Evolutionary conservation across 148 eudicot species (phyloP).

Genomic region (Rhododendron mucronatum): DNA sequence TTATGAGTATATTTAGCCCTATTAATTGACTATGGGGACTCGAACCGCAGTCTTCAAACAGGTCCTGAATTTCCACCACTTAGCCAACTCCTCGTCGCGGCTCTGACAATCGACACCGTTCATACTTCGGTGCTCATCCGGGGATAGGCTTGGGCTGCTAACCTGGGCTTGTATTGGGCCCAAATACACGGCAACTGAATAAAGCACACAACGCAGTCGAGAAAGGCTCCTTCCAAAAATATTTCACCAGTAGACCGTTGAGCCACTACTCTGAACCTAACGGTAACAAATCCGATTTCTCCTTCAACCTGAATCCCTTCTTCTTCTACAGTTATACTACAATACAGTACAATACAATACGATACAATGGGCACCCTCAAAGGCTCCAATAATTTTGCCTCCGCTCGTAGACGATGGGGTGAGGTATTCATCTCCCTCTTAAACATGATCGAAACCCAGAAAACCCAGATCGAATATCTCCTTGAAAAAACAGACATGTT

Average conservation of each 20-base stretch:
- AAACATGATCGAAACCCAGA: slow-evolving; percentile 25
- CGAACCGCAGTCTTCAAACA: too few relatives aligned
- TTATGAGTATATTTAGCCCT: too few relatives aligned
- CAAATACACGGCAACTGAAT: neutral
- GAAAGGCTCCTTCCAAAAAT: neutral
- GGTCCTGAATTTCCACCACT: too few relatives aligned
- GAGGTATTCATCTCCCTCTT: slow-evolving; percentile 33
- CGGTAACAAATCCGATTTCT: neutral
- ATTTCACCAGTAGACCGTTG: neutral
- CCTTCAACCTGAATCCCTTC: neutral
- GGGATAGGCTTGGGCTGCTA: neutral
- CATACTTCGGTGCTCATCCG: neutral
- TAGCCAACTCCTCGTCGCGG: too few relatives aligned
- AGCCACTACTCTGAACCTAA: neutral
- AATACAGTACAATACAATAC: neutral
- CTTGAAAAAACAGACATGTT: neutral
- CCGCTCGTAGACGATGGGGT: slow-evolving; percentile 41
- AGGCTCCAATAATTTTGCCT: slow-evolving; percentile 8
- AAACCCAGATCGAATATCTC: slow-evolving; percentile 34
- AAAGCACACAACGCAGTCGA: neutral
- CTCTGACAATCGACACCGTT: too few relatives aligned
- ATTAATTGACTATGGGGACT: too few relatives aligned
- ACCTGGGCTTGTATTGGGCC: neutral
- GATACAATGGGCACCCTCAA: slow-evolving; percentile 13
- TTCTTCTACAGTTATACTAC: neutral